Conservation (phyloP, 225 moss, liverwort and hornwort species). For the Bryum argenteum region DNA sequence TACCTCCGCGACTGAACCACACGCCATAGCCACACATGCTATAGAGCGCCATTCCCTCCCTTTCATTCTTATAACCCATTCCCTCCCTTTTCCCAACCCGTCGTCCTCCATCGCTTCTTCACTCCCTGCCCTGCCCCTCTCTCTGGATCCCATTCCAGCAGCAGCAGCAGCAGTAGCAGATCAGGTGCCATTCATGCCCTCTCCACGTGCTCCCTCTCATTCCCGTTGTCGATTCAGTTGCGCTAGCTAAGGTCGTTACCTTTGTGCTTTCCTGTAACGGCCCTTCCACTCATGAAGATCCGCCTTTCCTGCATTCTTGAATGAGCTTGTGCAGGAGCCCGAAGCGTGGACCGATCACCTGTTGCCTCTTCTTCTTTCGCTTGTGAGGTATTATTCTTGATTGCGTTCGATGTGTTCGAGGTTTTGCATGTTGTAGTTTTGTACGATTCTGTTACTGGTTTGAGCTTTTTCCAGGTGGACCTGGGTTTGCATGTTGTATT, state of each 20-base stretch:
- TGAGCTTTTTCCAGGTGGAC: neutral
- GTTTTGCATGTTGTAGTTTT: neutral
- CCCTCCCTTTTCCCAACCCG: too few relatives aligned
- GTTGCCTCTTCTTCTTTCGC: neutral
- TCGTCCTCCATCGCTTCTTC: neutral
- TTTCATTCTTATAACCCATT: neutral
- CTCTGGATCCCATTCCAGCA: neutral
- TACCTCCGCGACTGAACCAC: too few relatives aligned
- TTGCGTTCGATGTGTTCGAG: neutral
- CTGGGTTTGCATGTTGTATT: neutral
- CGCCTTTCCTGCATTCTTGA: conserved; percentile 9
- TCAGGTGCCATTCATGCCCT: neutral
- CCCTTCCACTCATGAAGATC: conserved; percentile 18
- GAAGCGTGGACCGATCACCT: conserved; percentile 22
- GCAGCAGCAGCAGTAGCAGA: too few relatives aligned
- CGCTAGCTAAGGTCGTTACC: neutral
- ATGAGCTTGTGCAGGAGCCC: conserved; percentile 21
- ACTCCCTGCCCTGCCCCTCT: neutral
- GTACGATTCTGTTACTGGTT: neutral
- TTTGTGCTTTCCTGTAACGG: neutral
- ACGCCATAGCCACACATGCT: conserved; percentile 12
- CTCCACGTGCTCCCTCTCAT: neutral
- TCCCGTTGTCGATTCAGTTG: neutral
- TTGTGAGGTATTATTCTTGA: neutral
- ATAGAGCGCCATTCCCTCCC: neutral